Percentiles rank a stretch among this genome's conserved stretches.
Conservation (phyloP, 2,329 filamentous ascomycete genomes). For the Epichloe elymi region DNA sequence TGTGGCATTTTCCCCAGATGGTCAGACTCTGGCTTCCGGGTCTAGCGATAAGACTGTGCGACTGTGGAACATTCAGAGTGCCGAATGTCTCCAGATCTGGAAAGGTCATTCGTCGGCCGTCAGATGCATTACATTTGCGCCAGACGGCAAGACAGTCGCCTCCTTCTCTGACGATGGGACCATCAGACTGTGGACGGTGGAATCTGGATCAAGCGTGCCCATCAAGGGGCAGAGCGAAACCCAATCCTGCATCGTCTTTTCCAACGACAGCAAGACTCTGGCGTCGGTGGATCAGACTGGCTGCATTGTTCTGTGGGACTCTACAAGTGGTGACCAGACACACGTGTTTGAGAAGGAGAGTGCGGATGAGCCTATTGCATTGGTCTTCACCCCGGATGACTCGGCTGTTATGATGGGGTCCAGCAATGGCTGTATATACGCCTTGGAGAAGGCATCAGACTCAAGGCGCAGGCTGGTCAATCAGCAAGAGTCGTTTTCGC, state of each 20-base stretch:
- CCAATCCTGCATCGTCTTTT: slow-evolving; percentile 8
- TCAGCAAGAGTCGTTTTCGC: slow-evolving; percentile 6
- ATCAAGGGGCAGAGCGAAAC: slow-evolving; percentile 9
- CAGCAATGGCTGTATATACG: slow-evolving; percentile 5
- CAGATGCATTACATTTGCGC: slow-evolving; percentile 9
- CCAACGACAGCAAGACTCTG: slow-evolving; percentile 7
- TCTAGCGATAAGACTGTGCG: slow-evolving; percentile 6
- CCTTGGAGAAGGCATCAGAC: slow-evolving; percentile 1
- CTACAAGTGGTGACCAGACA: slow-evolving; percentile 1
- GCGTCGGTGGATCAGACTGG: slow-evolving; percentile 7
- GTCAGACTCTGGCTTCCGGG: slow-evolving; percentile 4
- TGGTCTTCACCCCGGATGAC: slow-evolving; percentile 4
- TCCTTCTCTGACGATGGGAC: slow-evolving; percentile 9
- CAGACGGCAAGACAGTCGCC: slow-evolving; percentile 9
- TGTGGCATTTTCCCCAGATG: slow-evolving; percentile 5
- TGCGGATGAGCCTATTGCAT: slow-evolving; percentile 1
- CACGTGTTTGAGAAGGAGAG: slow-evolving; percentile 3
- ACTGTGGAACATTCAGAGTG: slow-evolving; percentile 3
- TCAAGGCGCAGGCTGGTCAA: slow-evolving; percentile 4
- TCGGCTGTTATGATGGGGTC: slow-evolving; percentile 4
- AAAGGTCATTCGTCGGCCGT: slow-evolving; percentile 8
- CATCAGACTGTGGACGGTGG: slow-evolving; percentile 9
- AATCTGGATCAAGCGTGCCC: slow-evolving; percentile 5
- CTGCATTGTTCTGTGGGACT: slow-evolving; percentile 9
- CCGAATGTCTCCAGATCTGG: slow-evolving; percentile 8